A percentile compares a stretch with the other conserved stretches of the same genome.
Conservation (phyloP, 2,329 filamentous ascomycete species). For the Rhinocladiella mackenziei region DNA sequence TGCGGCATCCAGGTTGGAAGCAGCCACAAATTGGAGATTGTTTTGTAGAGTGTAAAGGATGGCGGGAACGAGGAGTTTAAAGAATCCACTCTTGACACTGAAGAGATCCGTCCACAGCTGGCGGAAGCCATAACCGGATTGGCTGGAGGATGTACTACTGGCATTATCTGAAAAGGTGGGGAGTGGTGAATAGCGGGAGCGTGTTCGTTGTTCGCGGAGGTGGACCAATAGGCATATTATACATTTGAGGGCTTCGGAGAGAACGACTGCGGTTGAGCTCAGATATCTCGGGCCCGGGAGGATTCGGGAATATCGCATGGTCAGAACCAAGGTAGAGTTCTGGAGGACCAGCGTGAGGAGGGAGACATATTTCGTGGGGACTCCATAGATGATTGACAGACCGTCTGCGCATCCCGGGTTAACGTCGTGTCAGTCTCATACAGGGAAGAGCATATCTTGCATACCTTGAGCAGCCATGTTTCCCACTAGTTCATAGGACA, state of each 20-base stretch:
- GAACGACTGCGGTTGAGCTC: constrained; percentile 85
- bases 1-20: constrained; percentile 85
- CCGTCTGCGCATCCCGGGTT: constrained; percentile 5
- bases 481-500: not conserved
- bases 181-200: constrained; percentile 9
- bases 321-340: constrained; percentile 27
- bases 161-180: constrained; percentile 20
- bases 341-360: constrained; percentile 26
- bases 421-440: not conserved
- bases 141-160: constrained; percentile 30
- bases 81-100: constrained; percentile 71
- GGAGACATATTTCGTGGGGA: constrained; percentile 27
- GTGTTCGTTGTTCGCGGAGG: constrained; percentile 60
- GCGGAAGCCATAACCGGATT: constrained; percentile 65
- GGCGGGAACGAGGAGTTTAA: constrained; percentile 84
- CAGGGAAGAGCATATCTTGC: not conserved
- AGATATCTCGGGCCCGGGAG: constrained; percentile 93
- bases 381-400: constrained; percentile 21
- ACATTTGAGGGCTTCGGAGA: constrained; percentile 90
- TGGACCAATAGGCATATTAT: constrained; percentile 78
- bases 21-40: constrained; percentile 81
- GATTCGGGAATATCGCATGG: constrained; percentile 82
- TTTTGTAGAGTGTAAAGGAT: constrained; percentile 87
- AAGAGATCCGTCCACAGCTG: constrained; percentile 79
- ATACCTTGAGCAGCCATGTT: constrained; percentile 15